Percentiles rank a stretch among this genome's conserved stretches.
Conservation (phyloP, 1,284 basidiomycete species). For the Cryptococcus wingfieldii region DNA sequence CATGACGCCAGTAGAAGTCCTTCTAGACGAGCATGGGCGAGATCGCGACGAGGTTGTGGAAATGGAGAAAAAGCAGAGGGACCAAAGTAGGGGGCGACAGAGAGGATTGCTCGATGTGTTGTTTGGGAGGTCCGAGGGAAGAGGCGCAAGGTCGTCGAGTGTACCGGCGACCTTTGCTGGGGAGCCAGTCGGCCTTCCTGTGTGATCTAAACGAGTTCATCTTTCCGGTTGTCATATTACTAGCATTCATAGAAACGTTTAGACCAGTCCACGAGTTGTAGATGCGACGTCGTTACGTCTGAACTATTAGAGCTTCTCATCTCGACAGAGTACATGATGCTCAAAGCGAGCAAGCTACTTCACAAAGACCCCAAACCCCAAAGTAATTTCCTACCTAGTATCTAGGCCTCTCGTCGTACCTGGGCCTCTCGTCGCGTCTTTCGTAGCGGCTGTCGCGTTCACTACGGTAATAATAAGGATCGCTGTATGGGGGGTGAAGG, state of each 20-base stretch:
- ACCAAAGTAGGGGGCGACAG: neutral
- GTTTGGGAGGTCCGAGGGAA: neutral
- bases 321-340: too few relatives aligned
- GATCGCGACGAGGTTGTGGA: neutral
- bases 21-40: neutral
- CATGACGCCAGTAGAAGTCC: neutral
- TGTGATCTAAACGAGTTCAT: neutral
- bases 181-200: neutral
- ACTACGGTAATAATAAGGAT: slow-evolving; percentile 50
- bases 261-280: too few relatives aligned
- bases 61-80: neutral
- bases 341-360: too few relatives aligned
- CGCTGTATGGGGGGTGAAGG: slow-evolving; percentile 10
- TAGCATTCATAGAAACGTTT: neutral
- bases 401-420: slow-evolving; percentile 34
- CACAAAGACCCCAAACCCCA: neutral
- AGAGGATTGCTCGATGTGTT: slow-evolving; percentile 3
- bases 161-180: neutral
- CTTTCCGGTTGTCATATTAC: neutral
- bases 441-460: slow-evolving; percentile 20
- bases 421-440: slow-evolving; percentile 21
- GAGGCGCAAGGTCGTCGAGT: neutral
- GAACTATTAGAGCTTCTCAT: too few relatives aligned
- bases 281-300: too few relatives aligned
- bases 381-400: slow-evolving; percentile 10